phyloP scores from a whole-genome alignment of 352 stramenopile species.

The Phytopythium litorale region DNA sequence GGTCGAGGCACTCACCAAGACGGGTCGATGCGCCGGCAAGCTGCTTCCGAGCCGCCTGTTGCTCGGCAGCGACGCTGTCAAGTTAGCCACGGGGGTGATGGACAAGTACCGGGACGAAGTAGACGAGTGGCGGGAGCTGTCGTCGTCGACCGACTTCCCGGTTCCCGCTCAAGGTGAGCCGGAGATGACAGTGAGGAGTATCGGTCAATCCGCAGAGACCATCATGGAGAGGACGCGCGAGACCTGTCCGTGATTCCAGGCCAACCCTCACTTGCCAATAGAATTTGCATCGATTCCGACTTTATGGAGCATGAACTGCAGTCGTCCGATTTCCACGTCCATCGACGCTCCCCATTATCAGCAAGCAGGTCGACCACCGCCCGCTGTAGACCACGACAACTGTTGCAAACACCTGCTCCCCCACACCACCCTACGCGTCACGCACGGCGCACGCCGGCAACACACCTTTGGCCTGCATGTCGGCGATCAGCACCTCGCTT shows the following conservation, averaged over 20 bases:
- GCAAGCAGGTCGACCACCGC: background rate
- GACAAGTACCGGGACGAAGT: constrained; percentile 17
- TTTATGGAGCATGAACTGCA: background rate
- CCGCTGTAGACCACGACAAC: background rate
- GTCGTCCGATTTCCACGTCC: background rate
- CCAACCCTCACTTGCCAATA: background rate
- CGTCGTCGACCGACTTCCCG: constrained; percentile 19
- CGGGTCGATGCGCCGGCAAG: constrained; percentile 28
- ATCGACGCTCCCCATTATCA: background rate
- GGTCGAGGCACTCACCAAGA: constrained; percentile 35
- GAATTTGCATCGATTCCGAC: background rate
- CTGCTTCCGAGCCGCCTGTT: constrained; percentile 24
- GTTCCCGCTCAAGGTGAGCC: background rate
- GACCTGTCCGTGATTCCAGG: background rate
- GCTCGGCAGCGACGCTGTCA: constrained; percentile 30
- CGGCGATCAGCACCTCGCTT: background rate
- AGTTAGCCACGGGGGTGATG: constrained; percentile 18
- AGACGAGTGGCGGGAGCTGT: constrained; percentile 21
- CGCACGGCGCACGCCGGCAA: background rate
- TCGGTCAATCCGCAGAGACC: background rate
- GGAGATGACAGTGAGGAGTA: background rate
- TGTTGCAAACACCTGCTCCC: too few species aligned
- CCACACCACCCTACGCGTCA: background rate
- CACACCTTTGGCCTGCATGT: background rate
- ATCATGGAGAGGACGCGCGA: background rate